phyloP scores from a whole-genome alignment of 805 yeast species.

The Yueomyces sinensis region DNA sequence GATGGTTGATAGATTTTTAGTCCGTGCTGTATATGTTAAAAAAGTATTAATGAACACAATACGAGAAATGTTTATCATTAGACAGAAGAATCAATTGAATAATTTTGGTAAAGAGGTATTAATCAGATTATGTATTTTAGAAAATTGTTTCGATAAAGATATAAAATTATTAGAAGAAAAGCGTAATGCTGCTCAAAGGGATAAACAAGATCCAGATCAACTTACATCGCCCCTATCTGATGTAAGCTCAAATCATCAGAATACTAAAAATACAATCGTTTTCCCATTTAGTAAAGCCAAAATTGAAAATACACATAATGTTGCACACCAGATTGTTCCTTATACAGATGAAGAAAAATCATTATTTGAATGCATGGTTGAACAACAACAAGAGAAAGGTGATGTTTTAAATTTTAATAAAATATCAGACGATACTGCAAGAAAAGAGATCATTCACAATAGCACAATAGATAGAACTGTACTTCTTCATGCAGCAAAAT shows the following conservation, averaged over 20 bases:
- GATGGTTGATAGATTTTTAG: slow-evolving; percentile 23
- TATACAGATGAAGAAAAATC: slow-evolving; percentile 5
- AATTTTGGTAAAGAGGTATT: slow-evolving; percentile 70
- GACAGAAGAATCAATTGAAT: slow-evolving; percentile 40
- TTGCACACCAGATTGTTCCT: slow-evolving; percentile 20
- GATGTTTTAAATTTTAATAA: slow-evolving; percentile 11
- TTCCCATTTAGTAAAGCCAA: slow-evolving; percentile 26
- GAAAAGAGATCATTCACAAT: slow-evolving; percentile 7
- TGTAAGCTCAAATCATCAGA: slow-evolving; percentile 13
- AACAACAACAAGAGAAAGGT: slow-evolving; percentile 6
- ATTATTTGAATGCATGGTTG: slow-evolving; percentile 4
- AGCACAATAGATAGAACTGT: slow-evolving; percentile 5
- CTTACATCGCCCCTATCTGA: neutral
- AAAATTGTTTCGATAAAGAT: slow-evolving; percentile 54
- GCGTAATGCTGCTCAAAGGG: neutral
- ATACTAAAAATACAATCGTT: slow-evolving; percentile 19
- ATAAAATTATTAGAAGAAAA: slow-evolving; percentile 22
- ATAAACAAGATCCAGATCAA: neutral
- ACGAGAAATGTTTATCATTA: slow-evolving; percentile 44
- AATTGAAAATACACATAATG: slow-evolving; percentile 13
- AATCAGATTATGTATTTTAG: slow-evolving; percentile 56
- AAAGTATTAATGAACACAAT: slow-evolving; percentile 33
- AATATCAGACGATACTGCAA: too few species aligned
- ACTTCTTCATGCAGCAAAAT: slow-evolving; percentile 15
- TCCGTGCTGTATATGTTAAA: slow-evolving; percentile 27